Conservation (phyloP, 805 yeast species). For the Komagataella populi region DNA sequence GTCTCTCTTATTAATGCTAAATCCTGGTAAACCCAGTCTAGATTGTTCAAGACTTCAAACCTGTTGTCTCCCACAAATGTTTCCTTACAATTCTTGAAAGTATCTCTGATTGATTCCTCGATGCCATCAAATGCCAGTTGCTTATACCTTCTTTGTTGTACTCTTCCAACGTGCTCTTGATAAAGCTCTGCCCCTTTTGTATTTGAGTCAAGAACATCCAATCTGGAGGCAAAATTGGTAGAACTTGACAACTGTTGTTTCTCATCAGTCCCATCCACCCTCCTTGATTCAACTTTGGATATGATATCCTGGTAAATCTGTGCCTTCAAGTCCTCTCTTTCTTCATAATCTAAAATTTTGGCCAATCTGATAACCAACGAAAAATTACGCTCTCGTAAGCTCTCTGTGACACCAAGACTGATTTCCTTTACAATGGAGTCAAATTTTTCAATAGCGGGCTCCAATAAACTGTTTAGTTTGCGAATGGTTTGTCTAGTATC, state of each 20-base stretch:
- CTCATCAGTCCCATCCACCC: conserved; percentile 5
- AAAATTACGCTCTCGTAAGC: conserved; percentile 52
- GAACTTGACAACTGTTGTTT: conserved; percentile 15
- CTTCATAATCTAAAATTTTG: conserved; percentile 71
- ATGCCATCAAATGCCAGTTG: conserved; percentile 45
- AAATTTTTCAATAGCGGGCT: conserved; percentile 38
- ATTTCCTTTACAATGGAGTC: conserved; percentile 50
- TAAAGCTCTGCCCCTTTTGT: background rate
- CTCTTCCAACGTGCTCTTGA: conserved; percentile 18
- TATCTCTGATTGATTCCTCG: conserved; percentile 45
- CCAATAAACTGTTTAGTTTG: conserved; percentile 38
- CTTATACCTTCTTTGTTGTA: conserved; percentile 43
- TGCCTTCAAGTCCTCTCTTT: conserved; percentile 53
- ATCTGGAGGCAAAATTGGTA: conserved; percentile 2
- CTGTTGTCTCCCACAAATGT: conserved; percentile 25
- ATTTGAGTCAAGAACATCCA: background rate
- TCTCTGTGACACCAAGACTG: conserved; percentile 60
- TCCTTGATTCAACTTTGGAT: conserved; percentile 3
- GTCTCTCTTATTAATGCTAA: conserved; percentile 50
- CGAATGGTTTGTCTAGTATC: conserved; percentile 59
- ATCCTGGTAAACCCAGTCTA: conserved; percentile 80
- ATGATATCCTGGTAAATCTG: conserved; percentile 4
- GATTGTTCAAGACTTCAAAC: conserved; percentile 49
- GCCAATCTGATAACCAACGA: conserved; percentile 59
- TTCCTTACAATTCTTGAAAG: conserved; percentile 52